Percentiles rank a stretch among this genome's conserved stretches.
Conservation (phyloP, 139 green algal species). For the Astrephomene gubernaculifera region DNA sequence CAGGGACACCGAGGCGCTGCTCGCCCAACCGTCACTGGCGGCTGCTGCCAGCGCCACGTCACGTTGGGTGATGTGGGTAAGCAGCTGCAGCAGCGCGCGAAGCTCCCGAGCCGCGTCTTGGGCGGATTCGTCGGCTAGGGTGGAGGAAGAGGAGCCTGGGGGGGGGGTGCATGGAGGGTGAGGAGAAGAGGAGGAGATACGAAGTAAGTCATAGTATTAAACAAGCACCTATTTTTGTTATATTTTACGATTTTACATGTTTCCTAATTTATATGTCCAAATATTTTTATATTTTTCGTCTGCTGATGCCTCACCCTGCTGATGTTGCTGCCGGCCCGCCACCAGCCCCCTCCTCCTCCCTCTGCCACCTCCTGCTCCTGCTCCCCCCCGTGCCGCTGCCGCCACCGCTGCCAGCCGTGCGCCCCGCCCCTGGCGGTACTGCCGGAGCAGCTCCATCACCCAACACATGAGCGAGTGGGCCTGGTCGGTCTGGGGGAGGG, state of each 20-base stretch:
- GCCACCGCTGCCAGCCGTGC: conserved; percentile 11
- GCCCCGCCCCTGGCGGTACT: conserved; percentile 36
- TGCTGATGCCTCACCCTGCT: background rate
- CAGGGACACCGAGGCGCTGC: too few relatives aligned
- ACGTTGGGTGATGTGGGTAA: conserved; percentile 57
- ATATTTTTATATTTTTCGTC: too few relatives aligned
- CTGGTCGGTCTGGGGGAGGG: conserved; percentile 29
- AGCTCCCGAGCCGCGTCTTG: conserved; percentile 79
- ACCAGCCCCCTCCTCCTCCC: background rate
- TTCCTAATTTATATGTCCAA: too few relatives aligned
- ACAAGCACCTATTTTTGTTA: too few relatives aligned
- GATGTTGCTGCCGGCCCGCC: conserved; percentile 18
- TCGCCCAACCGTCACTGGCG: conserved; percentile 27
- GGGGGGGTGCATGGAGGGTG: background rate
- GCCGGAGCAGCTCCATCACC: conserved; percentile 53
- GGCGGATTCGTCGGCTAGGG: conserved; percentile 51
- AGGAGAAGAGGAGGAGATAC: background rate
- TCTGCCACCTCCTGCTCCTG: background rate
- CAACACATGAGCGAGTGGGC: conserved; percentile 46
- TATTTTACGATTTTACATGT: too few relatives aligned
- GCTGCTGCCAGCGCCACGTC: conserved; percentile 32
- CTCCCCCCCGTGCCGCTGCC: conserved; percentile 9
- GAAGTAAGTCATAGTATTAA: too few relatives aligned
- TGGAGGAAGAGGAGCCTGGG: conserved; percentile 42
- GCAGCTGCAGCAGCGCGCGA: conserved; percentile 83